Conservation (phyloP, 1,284 basidiomycete genomes). For the Exobasidium cylindrosporum region DNA sequence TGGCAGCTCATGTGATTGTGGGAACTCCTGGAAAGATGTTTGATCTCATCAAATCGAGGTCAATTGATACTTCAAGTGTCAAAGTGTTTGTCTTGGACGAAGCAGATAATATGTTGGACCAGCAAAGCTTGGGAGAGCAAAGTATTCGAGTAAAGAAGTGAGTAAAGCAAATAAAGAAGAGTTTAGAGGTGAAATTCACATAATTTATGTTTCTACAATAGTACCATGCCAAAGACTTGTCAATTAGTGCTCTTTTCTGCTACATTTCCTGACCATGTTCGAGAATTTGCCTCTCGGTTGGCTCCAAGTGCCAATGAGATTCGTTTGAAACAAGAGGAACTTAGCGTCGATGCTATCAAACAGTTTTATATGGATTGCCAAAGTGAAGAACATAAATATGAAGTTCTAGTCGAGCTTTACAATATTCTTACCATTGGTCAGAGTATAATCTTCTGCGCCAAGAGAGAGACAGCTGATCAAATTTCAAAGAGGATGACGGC, state of each 20-base stretch:
- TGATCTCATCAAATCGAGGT: constrained; percentile 64
- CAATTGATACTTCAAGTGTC: constrained; percentile 69
- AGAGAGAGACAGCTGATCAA: constrained; percentile 82
- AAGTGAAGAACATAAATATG: constrained; percentile 87
- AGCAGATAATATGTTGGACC: constrained; percentile 97
- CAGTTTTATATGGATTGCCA: constrained; percentile 91
- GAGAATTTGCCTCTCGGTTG: constrained; percentile 82
- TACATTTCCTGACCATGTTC: constrained; percentile 92
- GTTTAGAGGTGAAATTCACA: constrained; percentile 5
- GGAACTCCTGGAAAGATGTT: constrained; percentile 95
- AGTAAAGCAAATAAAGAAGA: constrained; percentile 9
- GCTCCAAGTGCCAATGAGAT: constrained; percentile 95
- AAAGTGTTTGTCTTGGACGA: constrained; percentile 97
- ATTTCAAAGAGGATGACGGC: constrained; percentile 85
- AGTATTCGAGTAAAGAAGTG: constrained; percentile 81
- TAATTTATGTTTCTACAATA: constrained; percentile 44
- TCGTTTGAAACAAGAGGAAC: constrained; percentile 87
- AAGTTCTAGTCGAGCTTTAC: constrained; percentile 88
- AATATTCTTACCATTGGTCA: constrained; percentile 89
- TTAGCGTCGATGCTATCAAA: constrained; percentile 89
- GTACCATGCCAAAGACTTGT: constrained; percentile 66
- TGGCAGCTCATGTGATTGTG: constrained; percentile 86
- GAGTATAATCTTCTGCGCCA: constrained; percentile 86
- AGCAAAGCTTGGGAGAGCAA: constrained; percentile 94
- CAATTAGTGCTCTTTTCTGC: constrained; percentile 98